Base-by-base conservation (phyloP, 371 early-diverging fungal species). In the Mucor mucedo region DNA sequence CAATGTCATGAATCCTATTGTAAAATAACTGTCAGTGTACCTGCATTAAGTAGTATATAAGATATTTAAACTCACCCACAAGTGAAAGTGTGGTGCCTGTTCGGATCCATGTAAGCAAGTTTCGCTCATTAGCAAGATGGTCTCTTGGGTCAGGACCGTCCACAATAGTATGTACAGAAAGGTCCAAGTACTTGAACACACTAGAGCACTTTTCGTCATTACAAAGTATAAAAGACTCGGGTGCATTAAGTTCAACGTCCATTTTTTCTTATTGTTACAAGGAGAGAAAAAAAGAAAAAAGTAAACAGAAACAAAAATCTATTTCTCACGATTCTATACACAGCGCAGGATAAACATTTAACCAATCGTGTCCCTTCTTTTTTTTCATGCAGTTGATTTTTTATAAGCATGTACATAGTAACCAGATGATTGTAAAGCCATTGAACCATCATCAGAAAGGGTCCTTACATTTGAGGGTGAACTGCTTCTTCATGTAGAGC, bases 81-180 rank as follows among this genome's bases (percentile, higher is more conserved):
- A 80, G 42, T 4, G 70, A 33, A 13, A 80, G 47, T 1, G 74
- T 80, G 45, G 72, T 75, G 32, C 80, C 77, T 35, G 75, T 75
- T 27, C 80, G 61, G 29, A 77, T 50, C 78, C 72, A 80, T 38
- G 73, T 69, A 6, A 69, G 50, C 47, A 70, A 42, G 52, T 78
- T 74, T 9, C 72, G 63, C 49, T 77, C 78, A 64, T 78, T 77
- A 9, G 78, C 73, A 66, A 75, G 69, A 54, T 78, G 78, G 57
- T 78, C 78, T 63, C 78, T 66, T 35, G 78, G 78, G 63, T 78
- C 78, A 55, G 78, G 78, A 5, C 78, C 78, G 41, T 75, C 76
- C 3, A 78, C 69, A 21, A 65, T 10, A 2, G 73, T 72, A 52
- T 78, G 78, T 4, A 78, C 67, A 16, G 69, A 69, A 52, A 67